Evolutionary conservation across 1,139 yeast species (phyloP), one percentile per base, ranked within the genome.

Genomic region (Zhuliangozyma blackwelliae): DNA sequence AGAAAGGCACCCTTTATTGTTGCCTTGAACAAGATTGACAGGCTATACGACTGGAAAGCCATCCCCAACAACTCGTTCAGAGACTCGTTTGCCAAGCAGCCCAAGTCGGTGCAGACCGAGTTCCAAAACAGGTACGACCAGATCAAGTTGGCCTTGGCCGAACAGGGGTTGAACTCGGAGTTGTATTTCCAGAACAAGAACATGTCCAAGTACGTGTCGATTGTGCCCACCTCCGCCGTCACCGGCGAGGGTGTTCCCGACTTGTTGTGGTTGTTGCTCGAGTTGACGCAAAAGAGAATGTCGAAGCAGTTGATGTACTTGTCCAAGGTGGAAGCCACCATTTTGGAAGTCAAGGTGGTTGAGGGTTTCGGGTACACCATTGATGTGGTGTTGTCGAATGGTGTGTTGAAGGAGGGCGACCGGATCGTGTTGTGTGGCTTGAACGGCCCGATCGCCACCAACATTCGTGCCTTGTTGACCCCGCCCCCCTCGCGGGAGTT

Each of bases 161-260:
- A 94, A 70, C 98, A 94, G 68, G 98, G 98, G 54, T 83, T 94
- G 69, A 94, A 94, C 72, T 86, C 97, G 37, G 98, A 92, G 68
- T 77, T 92, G 48, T 94, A 94, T 67, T 92, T 74, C 82, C 88
- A 92, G 64, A 94, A 94, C 75, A 86, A 85, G 65, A 92, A 90
- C 68, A 72, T 92, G 76, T 69, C 97, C 41, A 87, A 87, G 62
- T 87, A 83, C 55, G 98, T 94, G 41, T 89, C 97, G 28, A 83
- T 94, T 54, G 96, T 94, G 38, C 98, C 99, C 51, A 92, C 98
- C 10, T 90, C 97, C 44, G 98, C 99, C 40, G 95, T 90, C 34
- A 90, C 97, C 23, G 99, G 98, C 63, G 99, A 94, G 68, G 99
- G 99, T 83, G 94, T 94, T 51, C 98, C 99, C 33, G 99, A 94